These are phyloP conservation scores for Fusarium anthophilum DNA, from an alignment of 2,329 filamentous ascomycete species.

Conservation along the genomic window DNA sequence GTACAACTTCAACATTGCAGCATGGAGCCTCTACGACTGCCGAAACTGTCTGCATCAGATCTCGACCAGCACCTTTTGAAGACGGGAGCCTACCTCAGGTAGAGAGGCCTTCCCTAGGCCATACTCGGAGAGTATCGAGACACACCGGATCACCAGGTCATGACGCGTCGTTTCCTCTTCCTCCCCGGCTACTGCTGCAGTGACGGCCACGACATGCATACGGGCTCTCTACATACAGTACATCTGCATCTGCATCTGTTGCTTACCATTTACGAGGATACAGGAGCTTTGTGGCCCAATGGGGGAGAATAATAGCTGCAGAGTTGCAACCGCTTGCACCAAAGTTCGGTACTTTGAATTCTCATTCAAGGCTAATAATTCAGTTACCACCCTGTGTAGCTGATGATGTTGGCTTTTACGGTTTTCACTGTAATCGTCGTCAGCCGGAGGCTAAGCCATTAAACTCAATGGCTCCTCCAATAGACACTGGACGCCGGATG, in stretches of 20 bases:
- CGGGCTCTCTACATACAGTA: slow-evolving; percentile 1
- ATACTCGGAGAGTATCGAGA: slow-evolving; percentile 30
- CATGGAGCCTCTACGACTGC: neutral
- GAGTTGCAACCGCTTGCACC: slow-evolving; percentile 17
- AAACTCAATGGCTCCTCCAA: slow-evolving; percentile 19
- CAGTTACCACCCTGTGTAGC: neutral
- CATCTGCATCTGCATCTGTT: neutral
- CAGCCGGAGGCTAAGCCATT: slow-evolving; percentile 17
- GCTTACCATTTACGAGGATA: slow-evolving; percentile 31
- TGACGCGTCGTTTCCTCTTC: slow-evolving; percentile 41
- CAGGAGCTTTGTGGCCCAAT: slow-evolving; percentile 23
- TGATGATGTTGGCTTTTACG: slow-evolving; percentile 2
- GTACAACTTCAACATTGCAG: slow-evolving; percentile 17
- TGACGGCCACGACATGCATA: slow-evolving; percentile 33
- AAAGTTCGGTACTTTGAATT: slow-evolving; percentile 23
- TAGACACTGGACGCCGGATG: neutral
- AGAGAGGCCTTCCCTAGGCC: slow-evolving; percentile 4
- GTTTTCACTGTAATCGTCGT: slow-evolving; percentile 4
- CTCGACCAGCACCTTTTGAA: neutral
- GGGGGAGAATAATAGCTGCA: neutral
- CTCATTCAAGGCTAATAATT: slow-evolving; percentile 13
- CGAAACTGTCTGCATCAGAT: slow-evolving; percentile 6
- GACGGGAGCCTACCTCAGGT: neutral
- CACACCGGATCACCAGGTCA: slow-evolving; percentile 35
- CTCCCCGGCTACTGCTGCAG: slow-evolving; percentile 34